Base-by-base conservation (phyloP, 1,139 yeast genomes). In the Nakaseomyces nivariensis region DNA sequence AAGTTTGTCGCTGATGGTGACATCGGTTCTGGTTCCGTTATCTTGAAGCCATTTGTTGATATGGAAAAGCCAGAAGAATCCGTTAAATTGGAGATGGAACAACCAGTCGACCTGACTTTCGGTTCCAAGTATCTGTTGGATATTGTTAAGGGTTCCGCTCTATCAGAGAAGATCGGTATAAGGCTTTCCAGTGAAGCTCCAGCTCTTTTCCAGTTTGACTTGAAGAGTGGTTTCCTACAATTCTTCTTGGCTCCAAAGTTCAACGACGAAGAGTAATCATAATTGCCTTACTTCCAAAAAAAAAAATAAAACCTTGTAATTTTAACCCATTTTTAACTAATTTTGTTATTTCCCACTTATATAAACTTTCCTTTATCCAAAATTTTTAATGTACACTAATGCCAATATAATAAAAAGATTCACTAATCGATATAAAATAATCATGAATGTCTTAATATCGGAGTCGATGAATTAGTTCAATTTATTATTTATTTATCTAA, bases 181-280 rank as follows among this genome's bases (percentile, higher is more conserved):
- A 85, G 87, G 70, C 77, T 92, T 67, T 87, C 96, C 38, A 92
- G 86, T 63, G 89, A 86, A 67, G 82, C 95, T 24, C 99, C 99
- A 33, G 95, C 97, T 43, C 76, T 89, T 67, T 88, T 92, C 64
- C 97, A 90, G 72, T 92, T 85, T 73, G 85, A 85, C 70, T 76
- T 92, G 67, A 86, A 90, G 57, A 87, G 94, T 67, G 98, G 99
- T 48, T 87, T 87, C 71, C 76, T 92, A 68, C 84, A 96, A 69
- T 92, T 86, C 78, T 92, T 86, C 78, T 78, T 92, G 71, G 98
- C 98, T 60, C 98, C 98, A 53, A 92, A 92, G 77, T 88, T 89
- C 67, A 95, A 85, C 58, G 96, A 87, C 60, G 96, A 87, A 54
- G 94, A 86, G 57, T 81, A 73, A 17, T 17, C 22, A 17, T 17